phyloP scores from a whole-genome alignment of 2,329 filamentous ascomycete species.

The Scedosporium minutisporum region DNA sequence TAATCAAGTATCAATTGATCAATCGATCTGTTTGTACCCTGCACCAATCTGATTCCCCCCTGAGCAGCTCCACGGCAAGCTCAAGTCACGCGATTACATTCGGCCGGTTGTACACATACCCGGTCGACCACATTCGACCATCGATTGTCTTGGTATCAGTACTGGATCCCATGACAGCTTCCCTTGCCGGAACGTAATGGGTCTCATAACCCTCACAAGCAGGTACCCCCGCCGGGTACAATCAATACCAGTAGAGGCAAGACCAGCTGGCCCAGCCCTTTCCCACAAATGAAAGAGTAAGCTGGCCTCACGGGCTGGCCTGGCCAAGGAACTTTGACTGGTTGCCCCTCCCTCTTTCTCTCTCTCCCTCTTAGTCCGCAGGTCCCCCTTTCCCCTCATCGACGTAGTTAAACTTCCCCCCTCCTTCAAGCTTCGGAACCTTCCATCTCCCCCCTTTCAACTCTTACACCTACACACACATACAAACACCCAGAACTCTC shows the following conservation, averaged over 20 bases:
- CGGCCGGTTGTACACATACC: not conserved
- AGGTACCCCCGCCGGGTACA: not conserved
- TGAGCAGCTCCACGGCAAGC: not conserved
- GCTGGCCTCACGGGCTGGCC: not conserved
- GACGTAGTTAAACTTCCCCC: not conserved
- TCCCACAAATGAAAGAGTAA: not conserved
- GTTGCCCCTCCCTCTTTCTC: not conserved
- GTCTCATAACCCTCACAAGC: not conserved
- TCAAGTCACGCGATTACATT: not conserved
- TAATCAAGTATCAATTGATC: too few species aligned
- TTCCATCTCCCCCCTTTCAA: not conserved
- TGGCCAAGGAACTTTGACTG: not conserved
- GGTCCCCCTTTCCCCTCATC: slow-evolving; percentile 1
- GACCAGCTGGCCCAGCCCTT: not conserved
- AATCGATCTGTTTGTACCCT: not conserved
- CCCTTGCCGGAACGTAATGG: not conserved
- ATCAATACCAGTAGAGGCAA: not conserved
- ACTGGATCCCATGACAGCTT: not conserved
- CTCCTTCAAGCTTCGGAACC: not conserved
- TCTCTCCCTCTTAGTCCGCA: not conserved
- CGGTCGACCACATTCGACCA: not conserved
- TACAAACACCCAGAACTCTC: not conserved
- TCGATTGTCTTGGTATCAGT: not conserved
- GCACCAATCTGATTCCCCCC: not conserved
- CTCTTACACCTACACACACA: not conserved